Conservation (phyloP, 2,329 filamentous ascomycete genomes). For the Colletotrichum sp. region DNA sequence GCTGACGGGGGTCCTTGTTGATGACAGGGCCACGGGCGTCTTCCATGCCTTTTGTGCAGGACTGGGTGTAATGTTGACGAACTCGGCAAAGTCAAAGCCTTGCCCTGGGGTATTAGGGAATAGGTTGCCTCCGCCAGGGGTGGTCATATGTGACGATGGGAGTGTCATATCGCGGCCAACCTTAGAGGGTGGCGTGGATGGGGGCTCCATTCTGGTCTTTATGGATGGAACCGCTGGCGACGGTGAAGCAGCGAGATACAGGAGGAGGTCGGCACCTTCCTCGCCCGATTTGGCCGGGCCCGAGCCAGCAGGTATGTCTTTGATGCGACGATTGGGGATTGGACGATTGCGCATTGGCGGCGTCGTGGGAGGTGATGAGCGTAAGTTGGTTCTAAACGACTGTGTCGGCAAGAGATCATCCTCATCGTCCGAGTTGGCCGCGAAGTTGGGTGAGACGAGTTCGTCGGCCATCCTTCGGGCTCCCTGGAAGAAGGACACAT, state of each 20-base stretch:
- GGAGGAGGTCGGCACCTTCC: constrained; percentile 79
- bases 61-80: constrained; percentile 95
- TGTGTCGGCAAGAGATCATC: constrained; percentile 80
- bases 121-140: constrained; percentile 72
- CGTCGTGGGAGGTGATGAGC: constrained; percentile 84
- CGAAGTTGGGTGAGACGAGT: constrained; percentile 63
- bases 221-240: constrained; percentile 72
- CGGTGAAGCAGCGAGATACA: constrained; percentile 90
- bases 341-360: constrained; percentile 69
- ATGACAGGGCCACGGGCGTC: constrained; percentile 67
- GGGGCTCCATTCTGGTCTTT: constrained; percentile 65
- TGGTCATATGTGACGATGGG: constrained; percentile 89
- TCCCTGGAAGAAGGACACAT: constrained; percentile 80
- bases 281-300: constrained; percentile 67
- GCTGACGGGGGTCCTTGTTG: constrained; percentile 61
- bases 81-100: constrained; percentile 91
- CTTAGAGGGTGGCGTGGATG: constrained; percentile 77
- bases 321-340: constrained; percentile 50
- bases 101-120: constrained; percentile 81
- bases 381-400: constrained; percentile 71
- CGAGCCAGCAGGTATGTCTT: constrained; percentile 46
- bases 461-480: constrained; percentile 71
- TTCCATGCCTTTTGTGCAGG: constrained; percentile 91
- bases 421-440: constrained; percentile 76
- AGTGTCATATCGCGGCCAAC: constrained; percentile 65